These are phyloP conservation scores for Eucalyptus urophylla DNA, from an alignment of 345 rosid species.

Conservation along the genomic window DNA sequence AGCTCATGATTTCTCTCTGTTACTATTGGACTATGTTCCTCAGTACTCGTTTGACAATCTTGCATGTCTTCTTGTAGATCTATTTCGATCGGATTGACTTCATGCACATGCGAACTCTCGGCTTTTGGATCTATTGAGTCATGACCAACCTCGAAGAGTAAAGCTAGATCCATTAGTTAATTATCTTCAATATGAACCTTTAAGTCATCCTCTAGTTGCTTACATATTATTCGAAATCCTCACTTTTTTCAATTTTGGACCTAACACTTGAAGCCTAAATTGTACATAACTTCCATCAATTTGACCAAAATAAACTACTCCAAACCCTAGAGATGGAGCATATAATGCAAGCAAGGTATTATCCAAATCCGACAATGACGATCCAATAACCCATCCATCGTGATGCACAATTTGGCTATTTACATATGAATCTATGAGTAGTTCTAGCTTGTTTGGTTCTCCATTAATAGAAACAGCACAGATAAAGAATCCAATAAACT, in stretches of 20 bases:
- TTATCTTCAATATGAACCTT: not conserved
- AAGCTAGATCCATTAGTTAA: not conserved
- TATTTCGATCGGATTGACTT: not conserved
- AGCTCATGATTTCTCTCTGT: not conserved
- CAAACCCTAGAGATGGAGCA: not conserved
- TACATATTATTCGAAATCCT: not conserved
- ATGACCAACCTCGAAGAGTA: not conserved
- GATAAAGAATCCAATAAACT: not conserved
- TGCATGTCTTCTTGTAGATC: not conserved
- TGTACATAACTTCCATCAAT: not conserved
- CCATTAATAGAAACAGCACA: rapidly evolving
- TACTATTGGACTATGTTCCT: not conserved
- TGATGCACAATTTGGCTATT: not conserved
- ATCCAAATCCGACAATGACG: not conserved
- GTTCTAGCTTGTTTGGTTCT: not conserved
- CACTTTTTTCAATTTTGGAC: not conserved
- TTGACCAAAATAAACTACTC: not conserved
- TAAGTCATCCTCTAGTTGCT: not conserved
- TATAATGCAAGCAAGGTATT: not conserved
- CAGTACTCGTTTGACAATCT: not conserved
- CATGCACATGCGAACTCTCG: not conserved
- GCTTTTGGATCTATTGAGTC: not conserved
- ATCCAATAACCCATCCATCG: not conserved
- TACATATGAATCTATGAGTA: not conserved
- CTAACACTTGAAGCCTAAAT: not conserved